Base-by-base conservation (phyloP, 164 flowering plant genomes). In the Aristolochia fimbriata region DNA sequence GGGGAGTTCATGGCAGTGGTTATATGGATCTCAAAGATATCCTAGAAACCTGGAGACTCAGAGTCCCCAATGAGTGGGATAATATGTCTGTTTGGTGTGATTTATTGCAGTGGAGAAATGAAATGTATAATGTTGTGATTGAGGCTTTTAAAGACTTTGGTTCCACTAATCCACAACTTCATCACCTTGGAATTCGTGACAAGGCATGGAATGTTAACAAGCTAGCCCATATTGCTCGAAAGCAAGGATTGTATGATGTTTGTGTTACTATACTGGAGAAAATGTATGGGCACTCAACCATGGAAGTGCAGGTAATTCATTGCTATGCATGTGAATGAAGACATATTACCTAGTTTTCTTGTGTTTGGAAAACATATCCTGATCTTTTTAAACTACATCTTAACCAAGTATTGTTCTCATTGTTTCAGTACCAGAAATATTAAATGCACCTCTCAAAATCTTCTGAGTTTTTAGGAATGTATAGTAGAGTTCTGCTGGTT, bases 1-100 rank as follows among this genome's bases (percentile, higher is more conserved):
- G 58, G 57, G 88, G 86, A 63, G 85, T 68, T 33, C 91, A 82
- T 71, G 81, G 88, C 51, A 83, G 87, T 20, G 43, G 56, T 11
- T 94, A 88, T 77, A 81, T 86, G 61, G 99, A 94, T 76, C 88
- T 94, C 41, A 94, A 88, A 75, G 97, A 94, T 62, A 94, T 94
- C 60, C 90, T 91, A 55, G 99, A 91, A 76, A 91, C 99, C 30
- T 94, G 99, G 99, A 85, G 99, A 65, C 80, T 91, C 16, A 77
- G 99, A 70, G 88, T 90, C 46, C 99, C 99, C 46, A 94, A 94
- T 81, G 96, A 91, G 69, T 94, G 99, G 99, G 99, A 94, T 68
- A 85, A 82, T 71, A 76, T 85, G 78, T 78, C 97, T 67, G 91
- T 91, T 59, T 94, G 99, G 99, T 88, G 74, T 81, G 99, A 94